Evolutionary conservation across 1,284 basidiomycete species (phyloP).

Genomic region (Apiotrichum porosum): DNA sequence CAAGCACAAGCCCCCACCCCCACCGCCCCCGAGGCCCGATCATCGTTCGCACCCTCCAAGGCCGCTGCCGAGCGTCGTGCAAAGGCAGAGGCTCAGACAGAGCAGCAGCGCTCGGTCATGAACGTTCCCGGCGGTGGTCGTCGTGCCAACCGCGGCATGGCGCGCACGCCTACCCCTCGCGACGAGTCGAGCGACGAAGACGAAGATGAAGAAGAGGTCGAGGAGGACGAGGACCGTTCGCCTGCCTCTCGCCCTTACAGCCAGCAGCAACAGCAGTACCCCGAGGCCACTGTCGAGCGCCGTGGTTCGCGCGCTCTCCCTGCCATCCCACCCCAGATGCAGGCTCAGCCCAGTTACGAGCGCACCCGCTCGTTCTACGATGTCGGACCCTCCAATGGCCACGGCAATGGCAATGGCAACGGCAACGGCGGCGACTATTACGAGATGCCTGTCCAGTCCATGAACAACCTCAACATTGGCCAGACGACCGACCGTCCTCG

Average conservation of each 20-base stretch:
- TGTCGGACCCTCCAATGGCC: not conserved
- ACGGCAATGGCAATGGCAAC: conserved; percentile 9
- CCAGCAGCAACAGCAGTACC: too few relatives aligned
- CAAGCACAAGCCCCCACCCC: too few relatives aligned
- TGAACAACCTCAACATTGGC: conserved; percentile 4
- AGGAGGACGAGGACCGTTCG: conserved; percentile 51
- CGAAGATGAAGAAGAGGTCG: conserved; percentile 69
- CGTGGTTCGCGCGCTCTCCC: conserved; percentile 23
- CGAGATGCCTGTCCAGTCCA: conserved; percentile 6
- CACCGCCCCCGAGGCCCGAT: conserved; percentile 52
- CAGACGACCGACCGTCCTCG: conserved; percentile 5
- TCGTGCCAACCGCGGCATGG: conserved; percentile 9
- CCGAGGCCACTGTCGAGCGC: not conserved
- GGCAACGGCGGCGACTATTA: conserved; percentile 6
- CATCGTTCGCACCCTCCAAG: conserved; percentile 77
- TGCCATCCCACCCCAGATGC: conserved; percentile 18
- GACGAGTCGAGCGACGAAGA: conserved; percentile 44
- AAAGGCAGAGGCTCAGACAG: conserved; percentile 60
- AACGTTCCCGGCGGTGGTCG: conserved; percentile 43
- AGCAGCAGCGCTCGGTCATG: conserved; percentile 62
- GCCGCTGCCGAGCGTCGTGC: conserved; percentile 75
- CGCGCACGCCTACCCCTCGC: not conserved
- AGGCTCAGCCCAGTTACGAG: conserved; percentile 5
- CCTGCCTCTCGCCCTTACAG: not conserved
- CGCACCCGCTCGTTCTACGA: not conserved